These are phyloP conservation scores for Exophiala sp. DNA, from an alignment of 2,329 filamentous ascomycete genomes.

Conservation along the genomic window DNA sequence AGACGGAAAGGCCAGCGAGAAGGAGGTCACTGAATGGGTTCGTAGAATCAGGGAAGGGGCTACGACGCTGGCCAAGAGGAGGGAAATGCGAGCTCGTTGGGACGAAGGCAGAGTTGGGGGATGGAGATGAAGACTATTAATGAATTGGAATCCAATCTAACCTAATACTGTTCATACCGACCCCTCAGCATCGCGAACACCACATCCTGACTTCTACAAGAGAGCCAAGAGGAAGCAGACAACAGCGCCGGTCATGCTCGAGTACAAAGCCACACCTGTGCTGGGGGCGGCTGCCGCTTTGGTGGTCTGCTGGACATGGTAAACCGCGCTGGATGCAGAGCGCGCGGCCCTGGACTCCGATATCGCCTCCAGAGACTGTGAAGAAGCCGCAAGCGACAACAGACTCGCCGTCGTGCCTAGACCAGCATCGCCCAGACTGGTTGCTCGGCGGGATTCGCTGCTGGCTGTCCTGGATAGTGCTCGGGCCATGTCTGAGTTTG, in stretches of 20 bases:
- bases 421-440: neutral
- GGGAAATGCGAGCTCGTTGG: constrained; percentile 87
- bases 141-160: constrained; percentile 5
- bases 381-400: constrained; percentile 1
- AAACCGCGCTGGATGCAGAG: constrained; percentile 6
- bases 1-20: constrained; percentile 59
- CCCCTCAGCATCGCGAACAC: neutral
- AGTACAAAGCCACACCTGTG: constrained; percentile 3
- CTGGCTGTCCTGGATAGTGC: constrained; percentile 4
- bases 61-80: constrained; percentile 69
- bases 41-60: constrained; percentile 72
- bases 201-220: neutral
- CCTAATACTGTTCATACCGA: neutral
- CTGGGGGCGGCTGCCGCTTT: neutral
- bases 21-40: constrained; percentile 81
- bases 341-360: constrained; percentile 6
- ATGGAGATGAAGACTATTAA: constrained; percentile 60
- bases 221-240: constrained; percentile 10
- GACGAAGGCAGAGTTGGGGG: constrained; percentile 92
- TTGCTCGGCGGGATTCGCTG: constrained; percentile 6
- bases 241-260: constrained; percentile 6
- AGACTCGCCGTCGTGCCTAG: constrained; percentile 3
- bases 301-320: neutral
- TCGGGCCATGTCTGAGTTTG: constrained; percentile 5
- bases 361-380: constrained; percentile 1